Evolutionary conservation across 2,329 filamentous ascomycete genomes (phyloP).

Genomic region (Botryotinia narcissicola): DNA sequence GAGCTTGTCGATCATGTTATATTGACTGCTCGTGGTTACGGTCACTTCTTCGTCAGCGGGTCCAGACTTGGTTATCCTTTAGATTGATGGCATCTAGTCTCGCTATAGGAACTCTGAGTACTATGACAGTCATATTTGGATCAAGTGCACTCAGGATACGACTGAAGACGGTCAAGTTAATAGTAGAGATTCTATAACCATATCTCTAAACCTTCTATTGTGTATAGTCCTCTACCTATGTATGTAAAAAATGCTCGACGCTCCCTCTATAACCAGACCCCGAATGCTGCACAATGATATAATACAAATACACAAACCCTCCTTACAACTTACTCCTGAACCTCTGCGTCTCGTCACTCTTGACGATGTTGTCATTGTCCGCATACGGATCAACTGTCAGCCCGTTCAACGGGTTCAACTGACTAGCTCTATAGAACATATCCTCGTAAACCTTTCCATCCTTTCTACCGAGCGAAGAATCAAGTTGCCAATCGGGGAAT

Average conservation of each 20-base stretch:
- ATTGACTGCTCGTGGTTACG: not conserved
- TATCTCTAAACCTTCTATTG: not conserved
- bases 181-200: not conserved
- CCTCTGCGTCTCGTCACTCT: constrained; percentile 50
- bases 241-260: not conserved
- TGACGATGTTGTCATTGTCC: constrained; percentile 58
- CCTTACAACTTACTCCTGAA: constrained; percentile 51
- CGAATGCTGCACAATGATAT: not conserved
- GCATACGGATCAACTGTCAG: constrained; percentile 72
- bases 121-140: not conserved
- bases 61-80: not conserved
- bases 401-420: constrained; percentile 71
- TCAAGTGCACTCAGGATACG: not conserved
- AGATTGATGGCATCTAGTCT: not conserved
- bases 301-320: not conserved
- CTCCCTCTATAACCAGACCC: not conserved
- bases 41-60: not conserved
- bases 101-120: not conserved
- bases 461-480: constrained; percentile 65
- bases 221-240: not conserved
- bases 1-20: not conserved
- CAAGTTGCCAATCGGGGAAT: constrained; percentile 76
- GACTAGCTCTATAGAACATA: constrained; percentile 68
- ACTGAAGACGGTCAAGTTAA: not conserved
- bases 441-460: constrained; percentile 79